These are phyloP conservation scores for Mollisia scopiformis DNA, from an alignment of 2,329 filamentous ascomycete species.

Conservation along the genomic window DNA sequence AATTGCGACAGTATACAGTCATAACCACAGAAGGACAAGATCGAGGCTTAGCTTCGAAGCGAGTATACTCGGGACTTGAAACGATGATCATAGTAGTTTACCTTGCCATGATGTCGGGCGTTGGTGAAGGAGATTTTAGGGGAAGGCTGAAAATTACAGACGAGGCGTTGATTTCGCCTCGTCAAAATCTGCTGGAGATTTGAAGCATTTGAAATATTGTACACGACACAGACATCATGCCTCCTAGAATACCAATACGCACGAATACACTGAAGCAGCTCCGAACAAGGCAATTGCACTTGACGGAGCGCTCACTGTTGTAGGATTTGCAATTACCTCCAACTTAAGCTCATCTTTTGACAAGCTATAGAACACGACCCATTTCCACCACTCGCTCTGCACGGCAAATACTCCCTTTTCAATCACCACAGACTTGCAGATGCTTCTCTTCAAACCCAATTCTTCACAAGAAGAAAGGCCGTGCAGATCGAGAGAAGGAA, in stretches of 20 bases:
- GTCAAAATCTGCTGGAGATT: slow-evolving; percentile 11
- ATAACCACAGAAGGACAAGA: neutral
- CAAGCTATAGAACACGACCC: neutral
- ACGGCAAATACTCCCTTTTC: neutral
- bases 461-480: slow-evolving; percentile 31
- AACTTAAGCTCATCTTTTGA: neutral
- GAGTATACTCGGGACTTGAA: neutral
- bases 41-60: neutral
- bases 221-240: slow-evolving; percentile 22
- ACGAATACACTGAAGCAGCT: slow-evolving; percentile 17
- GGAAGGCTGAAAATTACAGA: slow-evolving; percentile 18
- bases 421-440: neutral
- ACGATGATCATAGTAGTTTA: neutral
- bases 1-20: neutral
- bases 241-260: slow-evolving; percentile 22
- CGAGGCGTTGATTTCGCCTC: slow-evolving; percentile 19
- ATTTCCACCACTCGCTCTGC: neutral
- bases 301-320: slow-evolving; percentile 20
- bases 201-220: neutral
- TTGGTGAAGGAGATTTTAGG: neutral
- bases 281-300: neutral
- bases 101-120: neutral
- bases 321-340: neutral
- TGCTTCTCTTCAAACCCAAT: slow-evolving; percentile 19
- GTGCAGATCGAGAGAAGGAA: slow-evolving; percentile 24